phyloP scores from a whole-genome alignment of 129 eudicot genomes.

The Apium graveolens region DNA sequence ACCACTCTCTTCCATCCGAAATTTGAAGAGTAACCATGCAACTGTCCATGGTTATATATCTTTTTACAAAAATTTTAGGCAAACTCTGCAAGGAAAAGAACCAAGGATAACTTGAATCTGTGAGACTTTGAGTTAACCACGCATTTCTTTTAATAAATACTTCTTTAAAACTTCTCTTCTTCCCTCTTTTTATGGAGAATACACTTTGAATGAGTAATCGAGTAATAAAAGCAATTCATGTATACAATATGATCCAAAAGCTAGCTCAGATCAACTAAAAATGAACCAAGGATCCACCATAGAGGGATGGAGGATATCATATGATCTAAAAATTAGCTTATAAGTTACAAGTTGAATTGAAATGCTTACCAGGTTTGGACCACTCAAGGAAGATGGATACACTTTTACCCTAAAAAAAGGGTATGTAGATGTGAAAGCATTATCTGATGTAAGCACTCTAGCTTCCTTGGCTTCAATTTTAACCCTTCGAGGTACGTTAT shows the following conservation, averaged over 20 bases:
- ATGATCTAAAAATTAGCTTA: background rate
- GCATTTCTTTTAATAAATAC: no score
- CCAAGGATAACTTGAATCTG: background rate
- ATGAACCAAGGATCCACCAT: background rate
- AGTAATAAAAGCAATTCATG: background rate
- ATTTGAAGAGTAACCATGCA: background rate
- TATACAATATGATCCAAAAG: background rate
- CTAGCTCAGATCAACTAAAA: background rate
- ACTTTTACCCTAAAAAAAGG: slow-evolving; percentile 15
- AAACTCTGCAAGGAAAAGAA: background rate
- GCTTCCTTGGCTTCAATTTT: background rate
- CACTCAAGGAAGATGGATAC: slow-evolving; percentile 14
- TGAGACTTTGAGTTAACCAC: background rate
- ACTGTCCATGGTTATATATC: background rate
- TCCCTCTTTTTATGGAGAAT: no score
- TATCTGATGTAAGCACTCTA: slow-evolving; percentile 17
- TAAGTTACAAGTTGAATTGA: background rate
- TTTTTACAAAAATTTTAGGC: background rate
- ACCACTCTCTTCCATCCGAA: slow-evolving; percentile 14
- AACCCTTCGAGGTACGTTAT: background rate
- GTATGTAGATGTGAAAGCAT: slow-evolving; percentile 8
- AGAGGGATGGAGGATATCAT: background rate
- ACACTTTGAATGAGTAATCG: background rate
- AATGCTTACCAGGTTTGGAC: slow-evolving; percentile 14
- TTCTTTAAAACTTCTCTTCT: no score